Conservation (phyloP, 305 asterid species). For the Andrographis paniculata region DNA sequence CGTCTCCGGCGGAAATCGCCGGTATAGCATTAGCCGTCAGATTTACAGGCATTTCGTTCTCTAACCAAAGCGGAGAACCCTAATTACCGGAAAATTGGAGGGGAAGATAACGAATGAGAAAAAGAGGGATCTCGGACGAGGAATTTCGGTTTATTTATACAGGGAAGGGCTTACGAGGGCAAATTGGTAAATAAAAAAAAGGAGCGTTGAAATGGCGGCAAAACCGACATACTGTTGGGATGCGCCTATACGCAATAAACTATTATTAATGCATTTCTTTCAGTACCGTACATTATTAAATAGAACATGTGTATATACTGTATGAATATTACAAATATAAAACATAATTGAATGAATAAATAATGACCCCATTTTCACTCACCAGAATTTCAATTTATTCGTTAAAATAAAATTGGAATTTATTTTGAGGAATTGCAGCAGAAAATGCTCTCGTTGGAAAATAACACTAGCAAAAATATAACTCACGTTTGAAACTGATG, state of each 20-base stretch:
- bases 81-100: conserved; percentile 15
- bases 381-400: no score
- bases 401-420: no score
- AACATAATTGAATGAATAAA: no score
- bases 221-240: conserved; percentile 20
- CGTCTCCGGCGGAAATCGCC: conserved; percentile 73
- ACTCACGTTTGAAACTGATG: neutral
- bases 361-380: no score
- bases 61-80: conserved; percentile 2
- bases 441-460: no score
- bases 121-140: neutral
- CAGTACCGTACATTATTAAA: no score
- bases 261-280: no score
- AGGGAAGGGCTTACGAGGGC: conserved; percentile 12
- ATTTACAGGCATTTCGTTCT: conserved; percentile 46
- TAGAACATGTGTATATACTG: no score
- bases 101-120: conserved; percentile 18
- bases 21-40: conserved; percentile 66
- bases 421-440: no score
- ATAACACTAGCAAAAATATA: neutral
- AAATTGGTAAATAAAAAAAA: conserved; percentile 10
- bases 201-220: conserved; percentile 26
- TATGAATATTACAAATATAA: no score
- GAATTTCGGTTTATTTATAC: neutral
- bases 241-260: no score